Conservation (phyloP, 768 basidiomycete genomes). For the Pleurotus giganteus region DNA sequence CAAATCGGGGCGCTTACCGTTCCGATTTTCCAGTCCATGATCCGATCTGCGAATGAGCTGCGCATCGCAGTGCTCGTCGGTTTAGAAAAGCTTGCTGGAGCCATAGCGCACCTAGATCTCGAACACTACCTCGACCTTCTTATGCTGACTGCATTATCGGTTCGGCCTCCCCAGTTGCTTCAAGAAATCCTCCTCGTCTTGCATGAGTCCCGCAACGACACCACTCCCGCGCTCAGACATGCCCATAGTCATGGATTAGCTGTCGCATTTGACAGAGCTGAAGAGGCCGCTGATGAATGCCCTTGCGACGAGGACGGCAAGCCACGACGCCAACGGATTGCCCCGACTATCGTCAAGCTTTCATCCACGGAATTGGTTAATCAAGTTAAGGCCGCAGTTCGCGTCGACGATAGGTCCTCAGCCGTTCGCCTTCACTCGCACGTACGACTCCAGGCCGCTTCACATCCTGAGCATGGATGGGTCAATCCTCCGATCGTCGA, state of each 20-base stretch:
- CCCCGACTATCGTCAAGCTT: conserved; percentile 42
- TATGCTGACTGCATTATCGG: conserved; percentile 47
- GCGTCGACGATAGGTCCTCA: conserved; percentile 47
- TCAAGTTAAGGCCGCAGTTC: conserved; percentile 48
- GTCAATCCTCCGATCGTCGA: conserved; percentile 48
- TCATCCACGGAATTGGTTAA: conserved; percentile 27
- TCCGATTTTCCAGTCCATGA: conserved; percentile 43
- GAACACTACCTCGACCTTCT: conserved; percentile 51
- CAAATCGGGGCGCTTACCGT: conserved; percentile 27
- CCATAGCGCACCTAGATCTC: conserved; percentile 39
- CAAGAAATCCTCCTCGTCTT: conserved; percentile 64
- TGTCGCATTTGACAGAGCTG: conserved; percentile 60
- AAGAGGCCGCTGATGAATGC: conserved; percentile 66
- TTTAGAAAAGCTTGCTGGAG: conserved; percentile 48
- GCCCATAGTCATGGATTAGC: conserved; percentile 54
- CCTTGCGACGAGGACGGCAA: conserved; percentile 64
- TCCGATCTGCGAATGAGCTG: conserved; percentile 53
- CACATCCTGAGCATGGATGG: conserved; percentile 50
- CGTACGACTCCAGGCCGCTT: conserved; percentile 59
- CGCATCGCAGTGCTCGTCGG: conserved; percentile 57
- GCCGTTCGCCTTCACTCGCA: conserved; percentile 62
- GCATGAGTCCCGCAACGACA: conserved; percentile 39
- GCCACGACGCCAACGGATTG: conserved; percentile 41
- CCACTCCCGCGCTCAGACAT: conserved; percentile 32
- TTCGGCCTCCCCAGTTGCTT: conserved; percentile 47